A percentile compares a stretch with the other conserved stretches of the same genome.
Conservation (phyloP, 1,139 yeast genomes). For the Debaryomycetaceae sp. region DNA sequence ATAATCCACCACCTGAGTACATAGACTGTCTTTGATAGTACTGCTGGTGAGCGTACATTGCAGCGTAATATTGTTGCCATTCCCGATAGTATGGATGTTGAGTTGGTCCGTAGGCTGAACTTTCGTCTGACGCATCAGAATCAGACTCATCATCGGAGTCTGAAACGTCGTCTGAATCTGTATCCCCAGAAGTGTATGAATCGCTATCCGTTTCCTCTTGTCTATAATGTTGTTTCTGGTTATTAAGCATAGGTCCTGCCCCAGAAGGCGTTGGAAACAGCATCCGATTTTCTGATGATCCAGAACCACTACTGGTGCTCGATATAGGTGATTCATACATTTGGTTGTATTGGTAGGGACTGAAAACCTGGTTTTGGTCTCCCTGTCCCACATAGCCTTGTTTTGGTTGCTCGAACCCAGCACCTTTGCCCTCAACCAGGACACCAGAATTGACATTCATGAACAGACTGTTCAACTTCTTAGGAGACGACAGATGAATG, state of each 20-base stretch:
- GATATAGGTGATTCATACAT: background rate
- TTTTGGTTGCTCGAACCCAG: background rate
- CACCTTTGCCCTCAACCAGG: background rate
- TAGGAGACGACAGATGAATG: background rate
- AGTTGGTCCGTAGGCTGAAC: conserved; percentile 2
- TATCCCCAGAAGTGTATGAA: background rate
- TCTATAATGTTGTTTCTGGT: background rate
- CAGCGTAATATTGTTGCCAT: conserved; percentile 28
- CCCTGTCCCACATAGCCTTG: background rate
- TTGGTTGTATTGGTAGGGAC: background rate
- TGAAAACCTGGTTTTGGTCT: background rate
- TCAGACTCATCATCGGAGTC: background rate
- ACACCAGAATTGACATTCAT: background rate
- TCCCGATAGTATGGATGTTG: conserved; percentile 25
- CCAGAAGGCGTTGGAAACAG: background rate
- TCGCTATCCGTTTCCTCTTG: conserved; percentile 6
- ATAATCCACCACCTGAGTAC: conserved; percentile 2
- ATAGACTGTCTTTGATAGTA: conserved; percentile 12
- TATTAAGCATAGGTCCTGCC: no score
- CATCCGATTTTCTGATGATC: background rate
- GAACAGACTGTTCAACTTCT: background rate
- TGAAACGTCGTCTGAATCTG: conserved; percentile 1
- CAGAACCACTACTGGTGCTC: background rate
- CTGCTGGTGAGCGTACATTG: conserved; percentile 23
- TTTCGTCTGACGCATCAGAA: background rate